Base-by-base conservation (phyloP, 164 flowering plant species). In the Saururus chinensis region DNA sequence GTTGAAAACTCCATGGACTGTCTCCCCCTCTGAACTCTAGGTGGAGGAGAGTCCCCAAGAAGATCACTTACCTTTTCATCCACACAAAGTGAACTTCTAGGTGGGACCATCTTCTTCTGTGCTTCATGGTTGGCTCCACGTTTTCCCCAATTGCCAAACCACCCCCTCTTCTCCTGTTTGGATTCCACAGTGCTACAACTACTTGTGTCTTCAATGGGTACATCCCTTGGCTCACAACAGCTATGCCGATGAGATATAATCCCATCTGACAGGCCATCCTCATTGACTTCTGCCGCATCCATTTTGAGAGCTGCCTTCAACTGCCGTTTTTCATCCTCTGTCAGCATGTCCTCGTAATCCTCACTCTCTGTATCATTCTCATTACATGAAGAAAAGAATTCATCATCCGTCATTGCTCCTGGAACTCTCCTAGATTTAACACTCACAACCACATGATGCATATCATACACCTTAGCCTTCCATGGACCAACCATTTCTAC, bases 141-240 rank as follows among this genome's bases (percentile, higher is more conserved):
- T 73, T 81, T 92, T 68, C 84, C 83, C 96, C 92, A 89, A 41
- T 88, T 81, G 63, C 80, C 81, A 78, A 90, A 84, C 98, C 97
- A 86, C 37, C 95, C 90, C 66, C 85, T 88, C 78, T 81, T 92
- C 60, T 86, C 92, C 56, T 70, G 80, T 67, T 81, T 86, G 35
- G 42, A 59, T 40, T 84, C 90, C 22, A 76, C 86, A 70, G 74
- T 80, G 74, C 73, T 74, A 63, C 71, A 71, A 66, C 70, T 75
- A 67, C 69, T 75, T 16, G 58, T 26, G 20, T 76, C 93, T 74
- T 85, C 92, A 25, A 87, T 68, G 37, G 84, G 79, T 62, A 82
- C 70, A 13, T 84, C 96, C 70, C 84, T 71, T 19, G 63, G 75
- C 63, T 82, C 88, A 62, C 75, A 85, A 64, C 85, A 82, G 69